Base-by-base conservation (phyloP, 2,329 filamentous ascomycete genomes). In the Aspergillus fumigatus region DNA sequence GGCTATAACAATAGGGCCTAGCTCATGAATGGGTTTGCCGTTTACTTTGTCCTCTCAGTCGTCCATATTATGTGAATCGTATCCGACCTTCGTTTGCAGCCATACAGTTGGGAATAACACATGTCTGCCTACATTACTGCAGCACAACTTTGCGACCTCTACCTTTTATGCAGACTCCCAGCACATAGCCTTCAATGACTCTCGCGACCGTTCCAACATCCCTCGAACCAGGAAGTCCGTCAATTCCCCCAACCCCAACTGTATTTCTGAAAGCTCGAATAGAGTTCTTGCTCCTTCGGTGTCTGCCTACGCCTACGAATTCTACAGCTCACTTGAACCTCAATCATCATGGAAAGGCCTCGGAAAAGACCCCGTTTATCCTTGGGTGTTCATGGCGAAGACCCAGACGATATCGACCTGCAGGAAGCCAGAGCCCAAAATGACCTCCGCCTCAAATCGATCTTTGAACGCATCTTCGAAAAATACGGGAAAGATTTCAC, bases 401-500 rank as follows among this genome's bases (percentile, higher is more conserved):
- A 65, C 1, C 5, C 57, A 1, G 62, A 64, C 43, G 77, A 81
- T 52, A 79, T 81, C 59, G 80, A 85, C 54, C 75, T 91, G 17
- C 79, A 85, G 48, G 77, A 82, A 58, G 85, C 83, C 50, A 83
- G 88, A 61, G 82, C 84, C 51, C 80, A 82, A 54, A 89, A 91
- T 56, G 86, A 90, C 59, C 77, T 81, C 60, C 86, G 85, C 57
- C 82, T 96, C 43, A 93, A 94, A 71, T 87, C 85, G n/a, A 86
- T 86, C 4, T 94, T 96, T 70, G 92, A 96, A 69, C 79, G 84
- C 55, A 96, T 97, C 54, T 96, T 96, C 70, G 84, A 88, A 59
- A 97, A 96, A 72, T 97, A 96, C 71, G 86, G 82, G 53, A 86
- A 82, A 61, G 89, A 97, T 70, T 96, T 96, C 67, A 85, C 86